phyloP scores from a whole-genome alignment of 805 yeast genomes.

The Saccharomyces paradoxus region DNA sequence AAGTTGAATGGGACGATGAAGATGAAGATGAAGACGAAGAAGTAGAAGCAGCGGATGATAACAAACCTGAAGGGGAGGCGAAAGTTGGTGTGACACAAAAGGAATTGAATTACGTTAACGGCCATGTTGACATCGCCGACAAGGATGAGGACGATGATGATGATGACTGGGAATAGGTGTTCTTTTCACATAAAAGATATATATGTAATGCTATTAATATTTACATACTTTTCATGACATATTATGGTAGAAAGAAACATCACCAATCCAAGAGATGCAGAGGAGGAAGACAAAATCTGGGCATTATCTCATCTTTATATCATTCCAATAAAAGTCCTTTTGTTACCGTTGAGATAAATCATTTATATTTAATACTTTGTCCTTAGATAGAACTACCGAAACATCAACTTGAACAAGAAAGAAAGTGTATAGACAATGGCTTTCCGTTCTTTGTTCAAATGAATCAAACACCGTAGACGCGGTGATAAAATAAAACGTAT shows the following conservation, averaged over 20 bases:
- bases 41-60: slow-evolving; percentile 4
- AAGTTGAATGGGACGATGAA: slow-evolving; percentile 33
- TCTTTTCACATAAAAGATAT: neutral
- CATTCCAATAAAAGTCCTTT: neutral
- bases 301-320: neutral
- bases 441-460: neutral
- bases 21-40: slow-evolving; percentile 10
- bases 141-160: slow-evolving; percentile 34
- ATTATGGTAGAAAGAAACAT: neutral
- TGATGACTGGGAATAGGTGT: slow-evolving; percentile 51
- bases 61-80: slow-evolving; percentile 5
- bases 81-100: slow-evolving; percentile 4
- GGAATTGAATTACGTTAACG: slow-evolving; percentile 44
- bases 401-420: neutral
- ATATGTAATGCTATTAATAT: neutral
- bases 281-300: neutral
- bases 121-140: slow-evolving; percentile 8
- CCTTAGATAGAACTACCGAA: neutral
- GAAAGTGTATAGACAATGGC: neutral
- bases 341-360: neutral
- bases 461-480: slow-evolving; percentile 24
- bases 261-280: neutral
- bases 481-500: slow-evolving; percentile 70
- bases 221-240: neutral
- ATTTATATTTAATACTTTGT: neutral